phyloP scores from a whole-genome alignment of 2,329 filamentous ascomycete genomes.

The Knufia petricola region DNA sequence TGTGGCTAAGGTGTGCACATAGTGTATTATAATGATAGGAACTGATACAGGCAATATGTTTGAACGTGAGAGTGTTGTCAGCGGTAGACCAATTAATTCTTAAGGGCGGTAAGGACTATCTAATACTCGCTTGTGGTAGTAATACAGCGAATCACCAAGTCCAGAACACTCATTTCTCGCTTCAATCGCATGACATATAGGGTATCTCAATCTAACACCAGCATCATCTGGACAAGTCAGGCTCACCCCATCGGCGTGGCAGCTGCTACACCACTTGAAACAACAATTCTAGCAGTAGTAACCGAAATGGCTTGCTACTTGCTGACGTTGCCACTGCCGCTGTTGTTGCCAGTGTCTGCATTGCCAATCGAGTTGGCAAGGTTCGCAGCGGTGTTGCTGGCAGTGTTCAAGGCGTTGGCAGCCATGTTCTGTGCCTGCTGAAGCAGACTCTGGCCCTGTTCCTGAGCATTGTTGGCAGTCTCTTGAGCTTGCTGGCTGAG shows the following conservation, averaged over 20 bases:
- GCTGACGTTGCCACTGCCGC: not conserved
- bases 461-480: not conserved
- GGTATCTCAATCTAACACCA: not conserved
- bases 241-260: not conserved
- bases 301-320: conserved; percentile 2
- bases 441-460: conserved; percentile 10
- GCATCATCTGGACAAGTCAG: not conserved
- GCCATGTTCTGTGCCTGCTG: conserved; percentile 18
- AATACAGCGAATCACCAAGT: too few species aligned
- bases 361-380: conserved; percentile 14
- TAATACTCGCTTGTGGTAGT: too few species aligned
- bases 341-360: not conserved
- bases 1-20: too few species aligned
- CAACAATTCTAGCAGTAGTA: not conserved
- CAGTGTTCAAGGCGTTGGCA: conserved; percentile 19
- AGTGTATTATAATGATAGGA: too few species aligned
- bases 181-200: not conserved
- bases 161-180: too few species aligned
- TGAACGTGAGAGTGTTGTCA: too few species aligned
- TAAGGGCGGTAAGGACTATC: too few species aligned
- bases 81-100: too few species aligned
- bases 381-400: conserved; percentile 15
- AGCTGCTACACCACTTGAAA: not conserved
- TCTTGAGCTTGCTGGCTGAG: conserved; percentile 8
- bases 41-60: too few species aligned